phyloP scores from a whole-genome alignment of 306 rosid genomes.

The Datisca glomerata region DNA sequence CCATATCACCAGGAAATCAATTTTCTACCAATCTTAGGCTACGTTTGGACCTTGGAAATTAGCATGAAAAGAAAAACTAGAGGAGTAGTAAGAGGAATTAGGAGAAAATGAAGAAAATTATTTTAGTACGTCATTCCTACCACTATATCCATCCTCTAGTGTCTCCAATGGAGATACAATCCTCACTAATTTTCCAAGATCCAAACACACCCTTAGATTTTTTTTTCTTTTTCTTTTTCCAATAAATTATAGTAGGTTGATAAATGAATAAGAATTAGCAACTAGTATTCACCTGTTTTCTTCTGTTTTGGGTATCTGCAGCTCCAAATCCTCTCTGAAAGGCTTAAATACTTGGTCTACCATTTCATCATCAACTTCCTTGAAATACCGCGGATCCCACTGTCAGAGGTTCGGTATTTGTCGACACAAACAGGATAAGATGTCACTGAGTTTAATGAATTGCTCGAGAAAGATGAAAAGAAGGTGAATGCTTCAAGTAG shows the following conservation, averaged over 20 bases:
- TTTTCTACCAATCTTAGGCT: too few relatives aligned
- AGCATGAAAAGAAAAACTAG: too few relatives aligned
- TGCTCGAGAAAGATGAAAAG: neutral
- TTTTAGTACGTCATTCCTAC: too few relatives aligned
- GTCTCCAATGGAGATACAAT: too few relatives aligned
- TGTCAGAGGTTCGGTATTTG: slow-evolving; percentile 11
- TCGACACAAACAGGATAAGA: neutral
- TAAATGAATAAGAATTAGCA: neutral
- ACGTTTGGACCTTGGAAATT: too few relatives aligned
- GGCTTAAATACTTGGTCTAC: slow-evolving; percentile 48
- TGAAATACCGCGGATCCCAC: slow-evolving; percentile 77
- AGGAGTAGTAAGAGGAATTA: too few relatives aligned
- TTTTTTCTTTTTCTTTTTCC: neutral
- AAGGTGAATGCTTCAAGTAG: slow-evolving; percentile 2
- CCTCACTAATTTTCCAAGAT: too few relatives aligned
- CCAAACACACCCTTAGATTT: slow-evolving; percentile 1
- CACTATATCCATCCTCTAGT: too few relatives aligned
- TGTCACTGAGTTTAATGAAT: neutral
- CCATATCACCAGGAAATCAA: neutral
- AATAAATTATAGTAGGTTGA: neutral
- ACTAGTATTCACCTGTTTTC: slow-evolving; percentile 40
- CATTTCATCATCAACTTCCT: slow-evolving; percentile 37
- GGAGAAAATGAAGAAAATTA: too few relatives aligned
- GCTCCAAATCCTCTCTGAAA: slow-evolving; percentile 57
- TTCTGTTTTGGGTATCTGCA: slow-evolving; percentile 50